Evolutionary conservation across 2,329 filamentous ascomycete genomes (phyloP), one percentile per base, ranked within the genome.

Genomic region (Daldinia sp.): DNA sequence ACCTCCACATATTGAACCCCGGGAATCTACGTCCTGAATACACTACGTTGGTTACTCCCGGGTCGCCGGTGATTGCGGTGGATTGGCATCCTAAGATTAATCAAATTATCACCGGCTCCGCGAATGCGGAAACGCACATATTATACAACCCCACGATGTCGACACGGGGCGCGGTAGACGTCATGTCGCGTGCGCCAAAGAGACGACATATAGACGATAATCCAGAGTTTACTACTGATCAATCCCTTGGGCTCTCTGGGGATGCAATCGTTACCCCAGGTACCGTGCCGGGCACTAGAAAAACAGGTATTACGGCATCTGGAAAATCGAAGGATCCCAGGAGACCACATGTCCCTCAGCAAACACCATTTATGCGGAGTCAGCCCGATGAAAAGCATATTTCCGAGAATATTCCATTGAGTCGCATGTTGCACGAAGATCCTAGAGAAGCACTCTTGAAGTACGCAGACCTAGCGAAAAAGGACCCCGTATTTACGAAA

Each of bases 171-270:
- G 95, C 94, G 3, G 89, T 93, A 57, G 88, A 92, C 63, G 91
- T 98, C 68, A 93, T 99, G 88, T 94, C 91, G 64, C 92, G 93
- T 72, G 93, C 93, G 0, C 94, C 95, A 2, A 98, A 99, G 81
- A 94, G 93, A 71, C 90, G 94, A 1, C 94, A 99, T 75, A 88
- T 99, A 63, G 95, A 99, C 75, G 95, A 99, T 77, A 93, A 98
- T 76, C 88, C 93, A 0, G 88, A 87, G 61, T 83, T 96, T 30
- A 97, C 94, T 1, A 96, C 91, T 75, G 93, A 97, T 74, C 87
- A 93, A 70, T 86, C 90, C 3, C 82, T 90, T 3, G 94, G 93
- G 11, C 84, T 98, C 61, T 93, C 93, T 0, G 92, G 89, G 45
- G 94, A 98, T 72, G 86, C 89, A 7, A 91, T 96, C 64, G 80